Evolutionary conservation across 108 stramenopile genomes (phyloP), one percentile per base, ranked within the genome.

Genomic region (Skeletonema costatum): DNA sequence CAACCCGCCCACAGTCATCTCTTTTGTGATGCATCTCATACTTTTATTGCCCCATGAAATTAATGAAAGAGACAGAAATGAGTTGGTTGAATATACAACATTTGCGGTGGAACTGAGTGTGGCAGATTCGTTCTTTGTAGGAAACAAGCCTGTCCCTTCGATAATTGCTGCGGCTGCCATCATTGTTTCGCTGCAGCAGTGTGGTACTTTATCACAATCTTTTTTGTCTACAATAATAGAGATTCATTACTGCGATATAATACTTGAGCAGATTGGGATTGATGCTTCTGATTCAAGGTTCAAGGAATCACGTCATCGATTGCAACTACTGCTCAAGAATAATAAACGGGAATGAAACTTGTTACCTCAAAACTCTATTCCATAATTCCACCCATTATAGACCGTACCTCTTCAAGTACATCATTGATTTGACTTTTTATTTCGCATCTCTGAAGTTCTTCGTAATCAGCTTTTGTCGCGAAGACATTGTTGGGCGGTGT

Each of bases 361-460:
- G 4, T 46, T 3, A 41, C 33, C 5, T 8, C 39, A 41, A 41
- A 9, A 41, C 39, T 10, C 39, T 46, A n/a, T 36, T 32, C 68
- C 59, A 61, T 42, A 42, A 41, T 41, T 9, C 16, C 44, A 46
- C 4, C 44, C 4, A 46, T 46, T 0, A 46, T 46, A n/a, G 44
- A 46, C 3, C 61, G 71, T 44, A 75, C 60, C 36, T 38, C 32
- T 11, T 64, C 32, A 9, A 75, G 66, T 16, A 75, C 39, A 61
- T 58, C 30, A 41, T 39, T 51, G 16, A 75, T 75, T 66, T 75
- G 66, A 67, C 29, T 59, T 35, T 75, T 75, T 32, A 75, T 56
- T 16, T 51, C 35, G 8, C n/a, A 29, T 31, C 74, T 36, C 35
- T 51, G 25, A 41, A 67, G 44, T 19, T 56, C 56, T 32, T 67